Base-by-base conservation (phyloP, 2,329 filamentous ascomycete genomes). In the Sordariomycetes sp. region DNA sequence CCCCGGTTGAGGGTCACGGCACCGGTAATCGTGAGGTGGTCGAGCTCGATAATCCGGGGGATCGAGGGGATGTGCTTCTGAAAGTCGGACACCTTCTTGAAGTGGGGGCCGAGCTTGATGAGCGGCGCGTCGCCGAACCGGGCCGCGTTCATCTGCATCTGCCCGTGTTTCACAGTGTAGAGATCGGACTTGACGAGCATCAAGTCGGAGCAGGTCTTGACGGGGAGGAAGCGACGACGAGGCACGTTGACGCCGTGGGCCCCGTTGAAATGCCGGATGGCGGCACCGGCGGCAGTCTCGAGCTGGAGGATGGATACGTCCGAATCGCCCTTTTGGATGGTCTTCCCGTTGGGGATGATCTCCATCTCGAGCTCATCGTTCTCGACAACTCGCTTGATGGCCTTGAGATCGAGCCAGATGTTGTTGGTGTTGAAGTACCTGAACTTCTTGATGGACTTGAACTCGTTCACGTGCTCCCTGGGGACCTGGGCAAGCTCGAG, bases 381-480 rank as follows among this genome's bases (percentile, higher is more conserved):
- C 84, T 97, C 94, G 8, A 99, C 94, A 58, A 99, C 91, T 61
- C 94, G 92, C 88, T 97, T 97, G 78, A 99, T 89, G 66, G 94
- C 94, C 72, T 90, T 87, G 68, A 97, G 83, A 79, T 96, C 96
- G 82, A 99, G 89, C 94, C 94, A 99, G 78, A 99, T 97, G 85
- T 99, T 99, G 89, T 99, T 99, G 76, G 94, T 99, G 86, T 99
- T 99, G 88, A 99, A 99, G 86, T 99, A 99, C 84, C 96, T 97
- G 88, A 99, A 99, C 84, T 99, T 99, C 88, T 99, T 99, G 83
- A 99, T 99, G 54, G 92, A 97, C 87, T 99, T 99, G 90, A 99
- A 99, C 80, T 99, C 94, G 79, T 99, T 97, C 74, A 94, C 90
- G 78, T 99, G 94, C 81, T 99, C 90, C 86, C 97, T 99, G 76